Evolutionary conservation across 805 yeast species (phyloP), one percentile per base, ranked within the genome.

Genomic region (Nakazawaea anatomiae): DNA sequence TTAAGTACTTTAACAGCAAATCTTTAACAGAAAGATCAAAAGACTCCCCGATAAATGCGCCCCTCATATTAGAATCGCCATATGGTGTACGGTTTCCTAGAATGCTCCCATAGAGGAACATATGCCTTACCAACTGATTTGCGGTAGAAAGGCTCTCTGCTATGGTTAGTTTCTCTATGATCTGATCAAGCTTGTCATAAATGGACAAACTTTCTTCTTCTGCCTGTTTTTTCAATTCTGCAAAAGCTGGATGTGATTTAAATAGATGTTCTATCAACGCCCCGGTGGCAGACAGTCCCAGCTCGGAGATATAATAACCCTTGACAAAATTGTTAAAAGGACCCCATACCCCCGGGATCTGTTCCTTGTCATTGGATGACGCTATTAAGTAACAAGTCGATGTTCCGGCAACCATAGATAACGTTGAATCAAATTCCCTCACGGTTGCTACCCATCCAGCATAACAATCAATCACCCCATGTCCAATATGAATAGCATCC

Each of bases 211-310:
- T 48, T 30, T 51, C 45, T 8, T 44, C 45, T 39, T 55, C 55
- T 28, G 51, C 27, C 18, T 7, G 12, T 40, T 12, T 35, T 47
- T 4, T 36, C 31, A 55, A 43, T 18, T 51, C 54, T 6, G 40
- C 46, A 34, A 57, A 60, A 1, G 71, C 70, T 0, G 72, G 72
- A 53, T 74, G 77, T 1, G 73, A 66, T 8, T 67, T 63, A 50
- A 78, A 74, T 4, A 80, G 60, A 41, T 73, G 71, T 52, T 77
- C 80, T 30, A 77, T 66, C 6, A 81, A 63, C 47, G 73, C 68
- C 4, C 87, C 87, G 0, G 85, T 74, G 11, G 83, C 79, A 4
- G 85, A 77, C 51, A 76, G 77, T 0, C 87, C 87, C 46, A 77
- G 79, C 54, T 80, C 79, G 46, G 73, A 80, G 2, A 79, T 67